Evolutionary conservation across 768 basidiomycete species (phyloP).

Genomic region (Pleurotus eryngii): DNA sequence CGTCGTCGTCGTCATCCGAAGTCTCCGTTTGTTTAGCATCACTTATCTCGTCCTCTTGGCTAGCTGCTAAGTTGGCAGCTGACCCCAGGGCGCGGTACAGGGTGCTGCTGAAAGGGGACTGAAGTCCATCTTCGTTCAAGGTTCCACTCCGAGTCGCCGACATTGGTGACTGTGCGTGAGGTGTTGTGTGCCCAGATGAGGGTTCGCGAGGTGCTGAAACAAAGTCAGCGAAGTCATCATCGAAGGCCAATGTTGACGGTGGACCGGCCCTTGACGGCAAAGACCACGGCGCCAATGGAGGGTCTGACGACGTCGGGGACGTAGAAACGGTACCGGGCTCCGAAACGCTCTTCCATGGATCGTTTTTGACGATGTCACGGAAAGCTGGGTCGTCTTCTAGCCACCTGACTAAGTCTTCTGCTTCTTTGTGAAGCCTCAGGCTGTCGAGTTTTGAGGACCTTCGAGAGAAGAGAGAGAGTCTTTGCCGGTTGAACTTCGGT

Average conservation of each 20-base stretch:
- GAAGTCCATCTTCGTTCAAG: constrained; percentile 15
- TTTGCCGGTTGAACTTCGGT: constrained; percentile 20
- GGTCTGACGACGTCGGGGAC: constrained; percentile 23
- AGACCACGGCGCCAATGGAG: constrained; percentile 9
- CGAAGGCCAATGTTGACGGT: constrained; percentile 41
- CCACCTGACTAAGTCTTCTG: constrained; percentile 62
- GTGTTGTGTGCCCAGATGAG: background rate
- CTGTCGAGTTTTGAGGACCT: constrained; percentile 12
- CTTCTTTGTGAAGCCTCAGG: constrained; percentile 43
- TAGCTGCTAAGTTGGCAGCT: constrained; percentile 54
- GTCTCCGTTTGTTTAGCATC: constrained; percentile 5
- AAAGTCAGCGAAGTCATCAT: constrained; percentile 80
- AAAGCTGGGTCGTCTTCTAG: constrained; percentile 47
- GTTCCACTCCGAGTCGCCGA: constrained; percentile 16
- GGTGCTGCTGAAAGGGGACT: constrained; percentile 26
- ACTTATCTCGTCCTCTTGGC: constrained; percentile 27
- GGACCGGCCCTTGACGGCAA: background rate
- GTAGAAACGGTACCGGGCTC: constrained; percentile 23
- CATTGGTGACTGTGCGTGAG: constrained; percentile 21
- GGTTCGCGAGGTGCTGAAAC: constrained; percentile 50
- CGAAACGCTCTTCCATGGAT: constrained; percentile 39
- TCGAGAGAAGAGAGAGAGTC: constrained; percentile 25
- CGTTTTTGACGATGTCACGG: constrained; percentile 18
- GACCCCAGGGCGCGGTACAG: constrained; percentile 58
- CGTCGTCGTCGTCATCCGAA: constrained; percentile 25